Percentiles rank a stretch among this genome's conserved stretches.
Conservation (phyloP, 1,139 yeast species). For the Pichia sp. region DNA sequence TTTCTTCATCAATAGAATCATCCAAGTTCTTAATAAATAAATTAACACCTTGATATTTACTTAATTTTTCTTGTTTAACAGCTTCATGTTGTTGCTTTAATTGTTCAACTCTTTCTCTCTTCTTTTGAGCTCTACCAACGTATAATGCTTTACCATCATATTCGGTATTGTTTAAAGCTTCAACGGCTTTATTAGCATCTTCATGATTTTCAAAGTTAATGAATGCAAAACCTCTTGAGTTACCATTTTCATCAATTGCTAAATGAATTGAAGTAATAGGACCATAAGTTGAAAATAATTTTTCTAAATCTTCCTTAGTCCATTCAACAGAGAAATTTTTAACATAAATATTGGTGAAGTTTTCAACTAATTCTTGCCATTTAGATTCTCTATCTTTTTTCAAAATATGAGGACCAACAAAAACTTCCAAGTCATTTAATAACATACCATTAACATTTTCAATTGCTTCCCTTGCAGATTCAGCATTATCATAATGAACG, state of each 20-base stretch:
- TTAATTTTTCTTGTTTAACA: conserved; percentile 84
- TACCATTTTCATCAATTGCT: conserved; percentile 81
- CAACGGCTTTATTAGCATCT: conserved; percentile 87
- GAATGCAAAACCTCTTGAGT: conserved; percentile 94
- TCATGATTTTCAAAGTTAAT: conserved; percentile 87
- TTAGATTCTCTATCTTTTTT: conserved; percentile 94
- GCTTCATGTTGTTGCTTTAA: conserved; percentile 94
- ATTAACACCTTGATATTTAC: conserved; percentile 97
- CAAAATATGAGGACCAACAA: conserved; percentile 90
- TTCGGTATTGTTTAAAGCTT: conserved; percentile 83
- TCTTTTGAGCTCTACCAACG: conserved; percentile 99
- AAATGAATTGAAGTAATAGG: conserved; percentile 77
- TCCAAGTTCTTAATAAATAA: conserved; percentile 95
- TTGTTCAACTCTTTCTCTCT: conserved; percentile 95
- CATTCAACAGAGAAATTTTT: conserved; percentile 79
- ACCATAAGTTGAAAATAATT: conserved; percentile 71
- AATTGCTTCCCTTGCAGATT: conserved; percentile 92
- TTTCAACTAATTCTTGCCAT: conserved; percentile 85
- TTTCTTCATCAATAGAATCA: conserved; percentile 86
- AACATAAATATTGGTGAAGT: conserved; percentile 91
- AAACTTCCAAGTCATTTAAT: conserved; percentile 94
- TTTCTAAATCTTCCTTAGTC: conserved; percentile 67
- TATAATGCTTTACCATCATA: conserved; percentile 78
- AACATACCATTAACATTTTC: conserved; percentile 98
- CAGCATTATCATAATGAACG: conserved; percentile 92